phyloP scores from a whole-genome alignment of 208 protist species.

The Trichomonas vaginalis region DNA sequence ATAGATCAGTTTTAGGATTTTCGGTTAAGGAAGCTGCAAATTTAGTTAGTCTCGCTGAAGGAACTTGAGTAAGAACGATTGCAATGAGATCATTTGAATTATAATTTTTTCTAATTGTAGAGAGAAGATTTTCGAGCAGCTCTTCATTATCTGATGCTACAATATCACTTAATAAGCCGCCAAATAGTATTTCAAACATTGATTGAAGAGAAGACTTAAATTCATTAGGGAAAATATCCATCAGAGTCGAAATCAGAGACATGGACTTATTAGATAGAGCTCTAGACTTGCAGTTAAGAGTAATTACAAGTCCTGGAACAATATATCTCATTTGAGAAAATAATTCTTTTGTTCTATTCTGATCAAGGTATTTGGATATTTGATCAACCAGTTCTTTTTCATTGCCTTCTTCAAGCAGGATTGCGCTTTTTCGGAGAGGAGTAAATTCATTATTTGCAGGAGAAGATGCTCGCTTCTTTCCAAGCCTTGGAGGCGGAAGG shows the following conservation, averaged over 20 bases:
- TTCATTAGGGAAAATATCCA: background rate
- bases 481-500: background rate
- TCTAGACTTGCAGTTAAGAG: background rate
- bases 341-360: background rate
- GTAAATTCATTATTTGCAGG: background rate
- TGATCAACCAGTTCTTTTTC: background rate
- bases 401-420: background rate
- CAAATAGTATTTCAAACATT: background rate
- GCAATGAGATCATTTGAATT: background rate
- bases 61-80: background rate
- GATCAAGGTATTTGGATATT: background rate
- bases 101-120: background rate
- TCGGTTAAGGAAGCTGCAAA: background rate
- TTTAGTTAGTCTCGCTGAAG: background rate
- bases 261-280: background rate
- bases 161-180: background rate
- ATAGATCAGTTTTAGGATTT: background rate
- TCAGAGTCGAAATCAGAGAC: background rate
- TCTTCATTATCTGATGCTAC: background rate
- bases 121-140: background rate
- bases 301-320: background rate
- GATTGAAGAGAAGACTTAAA: background rate
- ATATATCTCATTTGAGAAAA: background rate
- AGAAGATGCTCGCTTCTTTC: background rate
- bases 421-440: background rate